These are phyloP conservation scores for Wickerhamia fluorescens DNA, from an alignment of 805 yeast genomes.

Conservation along the genomic window DNA sequence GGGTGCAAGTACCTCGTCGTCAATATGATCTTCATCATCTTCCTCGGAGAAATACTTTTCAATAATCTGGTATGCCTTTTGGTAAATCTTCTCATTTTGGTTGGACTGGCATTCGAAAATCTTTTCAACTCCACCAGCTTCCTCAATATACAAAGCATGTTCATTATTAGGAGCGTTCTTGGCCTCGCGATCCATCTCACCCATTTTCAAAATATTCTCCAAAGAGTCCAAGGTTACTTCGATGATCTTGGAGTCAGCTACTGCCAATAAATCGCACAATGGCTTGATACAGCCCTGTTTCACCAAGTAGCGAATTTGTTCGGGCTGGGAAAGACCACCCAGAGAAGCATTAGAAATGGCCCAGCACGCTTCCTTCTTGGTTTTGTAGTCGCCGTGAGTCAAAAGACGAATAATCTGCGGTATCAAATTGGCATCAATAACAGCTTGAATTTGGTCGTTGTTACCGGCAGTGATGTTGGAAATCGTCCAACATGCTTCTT, in stretches of 20 bases:
- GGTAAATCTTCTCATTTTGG: slow-evolving; percentile 86
- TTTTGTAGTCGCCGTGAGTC: slow-evolving; percentile 82
- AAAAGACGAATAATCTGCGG: slow-evolving; percentile 84
- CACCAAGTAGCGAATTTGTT: slow-evolving; percentile 88
- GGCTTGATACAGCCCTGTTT: slow-evolving; percentile 96
- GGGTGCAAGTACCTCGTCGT: slow-evolving; percentile 64
- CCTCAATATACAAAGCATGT: slow-evolving; percentile 89
- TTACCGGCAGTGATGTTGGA: slow-evolving; percentile 98
- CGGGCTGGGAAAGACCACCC: slow-evolving; percentile 88
- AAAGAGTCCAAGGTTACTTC: slow-evolving; percentile 94
- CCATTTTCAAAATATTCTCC: slow-evolving; percentile 89
- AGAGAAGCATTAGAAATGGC: slow-evolving; percentile 97
- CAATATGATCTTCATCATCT: slow-evolving; percentile 52
- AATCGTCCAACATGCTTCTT: slow-evolving; percentile 98
- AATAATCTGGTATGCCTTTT: slow-evolving; percentile 83
- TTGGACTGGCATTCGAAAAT: slow-evolving; percentile 88
- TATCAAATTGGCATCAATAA: slow-evolving; percentile 86
- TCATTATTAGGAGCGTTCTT: slow-evolving; percentile 66
- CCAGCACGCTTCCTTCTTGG: slow-evolving; percentile 99
- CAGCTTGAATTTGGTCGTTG: slow-evolving; percentile 92
- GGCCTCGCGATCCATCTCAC: slow-evolving; percentile 84
- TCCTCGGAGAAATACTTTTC: slow-evolving; percentile 87
- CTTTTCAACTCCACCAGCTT: slow-evolving; percentile 97
- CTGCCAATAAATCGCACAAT: slow-evolving; percentile 80
- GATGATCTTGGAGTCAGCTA: slow-evolving; percentile 85